Percentiles rank a stretch among this genome's conserved stretches.
Conservation (phyloP, 1,284 basidiomycete genomes). For the Xerocomus nothofagi region DNA sequence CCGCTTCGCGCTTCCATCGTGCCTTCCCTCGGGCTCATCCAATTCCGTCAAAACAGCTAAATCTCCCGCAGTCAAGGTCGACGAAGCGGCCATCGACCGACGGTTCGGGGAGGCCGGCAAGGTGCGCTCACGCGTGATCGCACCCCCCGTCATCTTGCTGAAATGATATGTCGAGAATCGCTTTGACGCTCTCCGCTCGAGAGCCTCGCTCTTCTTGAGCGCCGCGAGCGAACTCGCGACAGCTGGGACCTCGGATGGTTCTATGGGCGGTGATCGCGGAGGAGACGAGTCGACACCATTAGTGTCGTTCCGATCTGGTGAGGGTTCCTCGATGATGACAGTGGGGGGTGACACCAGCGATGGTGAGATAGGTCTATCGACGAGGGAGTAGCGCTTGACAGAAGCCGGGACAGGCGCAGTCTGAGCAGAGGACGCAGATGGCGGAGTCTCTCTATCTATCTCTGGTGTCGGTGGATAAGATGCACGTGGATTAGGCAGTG, state of each 20-base stretch:
- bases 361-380: conserved; percentile 56
- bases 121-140: conserved; percentile 45
- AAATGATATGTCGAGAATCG: conserved; percentile 96
- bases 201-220: conserved; percentile 81
- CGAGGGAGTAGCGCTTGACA: conserved; percentile 74
- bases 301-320: conserved; percentile 33
- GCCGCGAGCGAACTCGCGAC: conserved; percentile 86
- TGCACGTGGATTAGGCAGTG: conserved; percentile 4
- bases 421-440: conserved; percentile 35
- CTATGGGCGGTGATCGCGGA: conserved; percentile 44
- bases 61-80: conserved; percentile 63
- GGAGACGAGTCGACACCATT: conserved; percentile 36
- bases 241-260: conserved; percentile 53
- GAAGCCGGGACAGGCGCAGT: conserved; percentile 48
- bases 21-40: conserved; percentile 46
- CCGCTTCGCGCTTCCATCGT: conserved; percentile 28
- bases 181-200: conserved; percentile 93
- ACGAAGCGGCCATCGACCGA: conserved; percentile 62
- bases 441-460: conserved; percentile 28
- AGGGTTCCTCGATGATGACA: conserved; percentile 57
- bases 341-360: conserved; percentile 40
- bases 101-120: conserved; percentile 46
- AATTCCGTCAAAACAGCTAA: conserved; percentile 69
- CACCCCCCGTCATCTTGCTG: conserved; percentile 83
- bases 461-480: conserved; percentile 21